Conservation (phyloP, 202 grass and related monocot genomes). For the Panicum virgatum region DNA sequence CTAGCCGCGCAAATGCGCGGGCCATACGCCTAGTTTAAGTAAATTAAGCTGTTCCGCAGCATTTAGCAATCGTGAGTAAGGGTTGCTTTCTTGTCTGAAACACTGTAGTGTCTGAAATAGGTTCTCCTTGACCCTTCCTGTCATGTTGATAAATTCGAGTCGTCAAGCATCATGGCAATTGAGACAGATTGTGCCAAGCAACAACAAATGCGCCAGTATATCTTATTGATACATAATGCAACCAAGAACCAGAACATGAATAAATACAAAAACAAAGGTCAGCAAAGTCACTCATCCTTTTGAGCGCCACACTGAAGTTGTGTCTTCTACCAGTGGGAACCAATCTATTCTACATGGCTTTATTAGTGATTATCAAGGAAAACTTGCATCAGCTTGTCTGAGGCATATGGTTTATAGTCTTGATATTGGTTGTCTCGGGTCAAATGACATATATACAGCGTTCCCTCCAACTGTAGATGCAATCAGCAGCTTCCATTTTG, state of each 20-base stretch:
- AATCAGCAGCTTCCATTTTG: slow-evolving; percentile 49
- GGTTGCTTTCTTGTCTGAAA: background rate
- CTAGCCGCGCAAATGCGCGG: no score
- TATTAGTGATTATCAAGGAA: slow-evolving; percentile 17
- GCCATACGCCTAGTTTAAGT: no score
- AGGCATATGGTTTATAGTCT: background rate
- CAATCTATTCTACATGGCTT: slow-evolving; percentile 1
- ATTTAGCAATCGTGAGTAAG: background rate
- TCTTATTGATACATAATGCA: background rate
- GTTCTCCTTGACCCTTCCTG: background rate
- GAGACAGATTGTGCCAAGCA: background rate
- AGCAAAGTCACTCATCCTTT: background rate
- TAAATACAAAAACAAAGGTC: background rate
- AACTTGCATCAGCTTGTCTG: background rate
- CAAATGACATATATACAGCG: slow-evolving; percentile 37
- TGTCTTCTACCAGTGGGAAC: background rate
- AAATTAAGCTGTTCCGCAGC: background rate
- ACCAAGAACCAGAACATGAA: background rate
- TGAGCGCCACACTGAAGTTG: background rate
- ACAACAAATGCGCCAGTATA: background rate
- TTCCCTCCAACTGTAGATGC: background rate
- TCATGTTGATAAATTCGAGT: no score
- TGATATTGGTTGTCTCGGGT: background rate
- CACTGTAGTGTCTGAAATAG: no score
- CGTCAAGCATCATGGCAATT: background rate